phyloP scores from a whole-genome alignment of 805 yeast species.

The Candida morakotiae region DNA sequence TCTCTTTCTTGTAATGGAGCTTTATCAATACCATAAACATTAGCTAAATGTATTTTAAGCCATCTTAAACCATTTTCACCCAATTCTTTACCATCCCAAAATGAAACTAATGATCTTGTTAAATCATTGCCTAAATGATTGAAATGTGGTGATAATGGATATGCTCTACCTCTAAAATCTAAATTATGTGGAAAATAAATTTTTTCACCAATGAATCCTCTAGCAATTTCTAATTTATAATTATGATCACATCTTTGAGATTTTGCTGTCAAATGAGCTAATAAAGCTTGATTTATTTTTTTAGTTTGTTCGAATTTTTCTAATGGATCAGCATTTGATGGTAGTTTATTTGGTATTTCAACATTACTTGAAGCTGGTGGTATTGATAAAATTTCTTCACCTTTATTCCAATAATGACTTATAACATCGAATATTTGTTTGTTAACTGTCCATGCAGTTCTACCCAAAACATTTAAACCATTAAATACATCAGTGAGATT shows the following conservation, averaged over 20 bases:
- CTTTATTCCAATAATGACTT: slow-evolving; percentile 83
- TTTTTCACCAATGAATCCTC: slow-evolving; percentile 61
- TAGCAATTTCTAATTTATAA: slow-evolving; percentile 90
- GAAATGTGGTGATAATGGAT: slow-evolving; percentile 33
- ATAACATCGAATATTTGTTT: slow-evolving; percentile 62
- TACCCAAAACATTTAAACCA: slow-evolving; percentile 83
- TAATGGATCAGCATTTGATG: slow-evolving; percentile 69
- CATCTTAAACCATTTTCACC: slow-evolving; percentile 32
- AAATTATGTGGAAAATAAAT: slow-evolving; percentile 34
- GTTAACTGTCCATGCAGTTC: slow-evolving; percentile 91
- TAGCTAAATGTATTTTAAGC: slow-evolving; percentile 38
- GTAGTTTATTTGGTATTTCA: slow-evolving; percentile 44
- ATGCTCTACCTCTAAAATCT: slow-evolving; percentile 41
- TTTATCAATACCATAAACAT: slow-evolving; percentile 52
- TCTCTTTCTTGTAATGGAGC: slow-evolving; percentile 39
- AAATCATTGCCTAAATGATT: slow-evolving; percentile 35
- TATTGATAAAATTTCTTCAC: slow-evolving; percentile 69
- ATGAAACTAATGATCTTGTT: slow-evolving; percentile 31
- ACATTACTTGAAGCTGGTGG: slow-evolving; percentile 45
- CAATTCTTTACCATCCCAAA: slow-evolving; percentile 35
- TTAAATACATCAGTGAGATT: slow-evolving; percentile 63
- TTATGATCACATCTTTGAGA: slow-evolving; percentile 92
- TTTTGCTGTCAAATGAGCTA: slow-evolving; percentile 62
- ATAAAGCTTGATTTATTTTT: slow-evolving; percentile 50
- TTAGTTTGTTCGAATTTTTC: slow-evolving; percentile 67